Evolutionary conservation across 139 green algal genomes (phyloP).

Genomic region (Ettlia oleoabundans): DNA sequence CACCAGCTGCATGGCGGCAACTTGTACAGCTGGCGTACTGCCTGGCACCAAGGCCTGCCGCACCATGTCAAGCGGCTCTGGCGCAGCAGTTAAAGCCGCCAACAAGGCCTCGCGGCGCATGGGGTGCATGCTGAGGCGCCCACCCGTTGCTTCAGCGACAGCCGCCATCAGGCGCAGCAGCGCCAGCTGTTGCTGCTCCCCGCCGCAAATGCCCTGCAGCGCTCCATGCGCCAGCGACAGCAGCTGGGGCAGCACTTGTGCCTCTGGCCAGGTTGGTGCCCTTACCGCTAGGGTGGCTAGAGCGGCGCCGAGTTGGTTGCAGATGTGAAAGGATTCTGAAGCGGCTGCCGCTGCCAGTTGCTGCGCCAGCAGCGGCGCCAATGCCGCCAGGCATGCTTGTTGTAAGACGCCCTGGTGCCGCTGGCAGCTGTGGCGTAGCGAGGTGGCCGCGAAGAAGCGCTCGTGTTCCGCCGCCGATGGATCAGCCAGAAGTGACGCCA

Average conservation of each 20-base stretch:
- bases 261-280: conserved; percentile 12
- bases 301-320: conserved; percentile 31
- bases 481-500: background rate
- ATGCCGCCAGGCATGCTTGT: background rate
- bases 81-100: background rate
- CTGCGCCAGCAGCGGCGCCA: background rate
- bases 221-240: conserved; percentile 4
- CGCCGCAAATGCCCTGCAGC: background rate
- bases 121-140: conserved; percentile 32
- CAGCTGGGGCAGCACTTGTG: conserved; percentile 40
- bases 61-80: conserved; percentile 10
- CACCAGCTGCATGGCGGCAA: conserved; percentile 37
- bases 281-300: conserved; percentile 42
- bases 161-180: conserved; percentile 42
- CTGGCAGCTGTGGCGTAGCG: background rate
- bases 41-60: background rate
- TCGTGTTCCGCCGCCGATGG: background rate
- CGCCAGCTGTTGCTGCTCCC: conserved; percentile 20
- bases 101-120: conserved; percentile 30
- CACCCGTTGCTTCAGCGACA: conserved; percentile 35
- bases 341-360: background rate
- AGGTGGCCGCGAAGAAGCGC: conserved; percentile 7
- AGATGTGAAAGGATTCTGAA: conserved; percentile 12
- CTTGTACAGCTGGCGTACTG: conserved; percentile 14
- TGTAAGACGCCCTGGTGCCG: background rate